Conservation (phyloP, 2,329 filamentous ascomycete genomes). For the Zarea fungicola region DNA sequence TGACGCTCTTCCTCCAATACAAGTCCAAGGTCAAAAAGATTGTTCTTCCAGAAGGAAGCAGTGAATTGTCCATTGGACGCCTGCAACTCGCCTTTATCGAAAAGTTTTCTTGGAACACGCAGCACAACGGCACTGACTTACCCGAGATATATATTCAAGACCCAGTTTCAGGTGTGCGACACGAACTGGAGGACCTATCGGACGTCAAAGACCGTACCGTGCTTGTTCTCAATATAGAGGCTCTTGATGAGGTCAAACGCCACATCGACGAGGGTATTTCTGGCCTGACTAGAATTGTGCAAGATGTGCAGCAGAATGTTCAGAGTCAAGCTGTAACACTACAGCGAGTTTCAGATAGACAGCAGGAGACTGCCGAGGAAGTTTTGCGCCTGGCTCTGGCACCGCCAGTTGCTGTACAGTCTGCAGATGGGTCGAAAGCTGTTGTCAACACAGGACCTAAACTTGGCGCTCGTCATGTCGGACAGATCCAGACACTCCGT, state of each 20-base stretch:
- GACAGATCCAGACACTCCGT: constrained; percentile 74
- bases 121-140: constrained; percentile 84
- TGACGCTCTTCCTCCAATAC: constrained; percentile 93
- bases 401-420: constrained; percentile 37
- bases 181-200: constrained; percentile 87
- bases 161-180: constrained; percentile 88
- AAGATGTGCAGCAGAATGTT: constrained; percentile 76
- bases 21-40: constrained; percentile 97
- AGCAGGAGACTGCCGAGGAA: constrained; percentile 84
- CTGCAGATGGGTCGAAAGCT: constrained; percentile 36
- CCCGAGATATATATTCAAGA: constrained; percentile 99
- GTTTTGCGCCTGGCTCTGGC: constrained; percentile 58
- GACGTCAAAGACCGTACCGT: constrained; percentile 95
- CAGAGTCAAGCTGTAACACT: constrained; percentile 78
- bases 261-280: constrained; percentile 92
- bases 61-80: constrained; percentile 78
- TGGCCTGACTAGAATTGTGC: constrained; percentile 74
- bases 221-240: constrained; percentile 88
- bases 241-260: constrained; percentile 89
- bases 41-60: constrained; percentile 75
- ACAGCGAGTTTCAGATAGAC: constrained; percentile 81
- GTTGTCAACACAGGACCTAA: constrained; percentile 32
- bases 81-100: constrained; percentile 96
- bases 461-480: constrained; percentile 57
- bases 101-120: constrained; percentile 98